These are phyloP conservation scores for Macrocybe gigantea DNA, from an alignment of 768 basidiomycete genomes.

Conservation along the genomic window DNA sequence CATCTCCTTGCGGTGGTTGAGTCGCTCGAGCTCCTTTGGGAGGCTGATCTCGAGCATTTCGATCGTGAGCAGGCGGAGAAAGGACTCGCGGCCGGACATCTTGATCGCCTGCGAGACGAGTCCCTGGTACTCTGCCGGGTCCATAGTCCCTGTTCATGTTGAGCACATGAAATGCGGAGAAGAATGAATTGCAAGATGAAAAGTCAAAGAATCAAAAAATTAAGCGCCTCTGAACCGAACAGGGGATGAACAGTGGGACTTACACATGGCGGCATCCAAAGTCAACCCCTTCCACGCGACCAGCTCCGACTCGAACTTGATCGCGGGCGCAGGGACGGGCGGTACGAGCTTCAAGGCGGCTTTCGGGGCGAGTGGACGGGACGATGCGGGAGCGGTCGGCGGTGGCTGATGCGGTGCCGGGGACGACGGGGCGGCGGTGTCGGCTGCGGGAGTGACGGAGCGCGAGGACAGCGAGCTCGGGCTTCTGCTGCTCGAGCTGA, in stretches of 20 bases:
- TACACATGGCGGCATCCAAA: constrained; percentile 60
- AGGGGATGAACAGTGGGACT: constrained; percentile 9
- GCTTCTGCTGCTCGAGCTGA: too few species aligned
- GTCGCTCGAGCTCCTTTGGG: constrained; percentile 51
- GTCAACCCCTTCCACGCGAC: constrained; percentile 65
- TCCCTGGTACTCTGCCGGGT: constrained; percentile 55
- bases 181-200: background rate
- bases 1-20: constrained; percentile 42
- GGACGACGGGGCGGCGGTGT: constrained; percentile 8
- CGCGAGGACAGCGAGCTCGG: too few species aligned
- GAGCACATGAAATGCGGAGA: background rate
- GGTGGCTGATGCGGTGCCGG: constrained; percentile 1
- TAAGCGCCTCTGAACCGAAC: too few species aligned
- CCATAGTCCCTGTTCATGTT: constrained; percentile 44
- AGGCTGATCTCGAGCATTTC: constrained; percentile 56
- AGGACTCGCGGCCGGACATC: constrained; percentile 60
- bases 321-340: constrained; percentile 40
- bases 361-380: constrained; percentile 3
- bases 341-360: constrained; percentile 19
- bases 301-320: constrained; percentile 53
- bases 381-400: background rate
- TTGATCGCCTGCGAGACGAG: constrained; percentile 71
- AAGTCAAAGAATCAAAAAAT: too few species aligned
- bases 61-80: constrained; percentile 61
- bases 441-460: constrained; percentile 7